Conservation (phyloP, 192 early-diverging fungal species). For the Mortierella alpina region DNA sequence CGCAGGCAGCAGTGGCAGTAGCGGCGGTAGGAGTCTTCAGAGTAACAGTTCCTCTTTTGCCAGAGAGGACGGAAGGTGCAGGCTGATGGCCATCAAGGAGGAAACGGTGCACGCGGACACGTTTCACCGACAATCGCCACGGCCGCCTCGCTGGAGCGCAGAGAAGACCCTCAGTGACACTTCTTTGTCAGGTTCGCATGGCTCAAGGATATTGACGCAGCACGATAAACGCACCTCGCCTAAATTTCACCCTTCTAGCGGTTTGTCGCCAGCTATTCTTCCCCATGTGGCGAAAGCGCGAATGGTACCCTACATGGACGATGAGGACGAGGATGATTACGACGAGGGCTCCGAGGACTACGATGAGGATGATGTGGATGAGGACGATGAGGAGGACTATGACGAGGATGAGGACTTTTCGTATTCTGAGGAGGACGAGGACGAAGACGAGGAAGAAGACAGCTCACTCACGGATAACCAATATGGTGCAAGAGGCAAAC, state of each 20-base stretch:
- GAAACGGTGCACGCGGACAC: too few species aligned
- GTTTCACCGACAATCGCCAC: too few species aligned
- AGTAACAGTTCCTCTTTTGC: conserved; percentile 1
- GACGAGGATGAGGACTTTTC: conserved; percentile 42
- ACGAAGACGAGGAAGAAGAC: conserved; percentile 32
- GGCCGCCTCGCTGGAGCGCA: neutral
- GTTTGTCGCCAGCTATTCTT: neutral
- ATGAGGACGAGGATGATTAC: conserved; percentile 22
- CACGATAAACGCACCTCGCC: too few species aligned
- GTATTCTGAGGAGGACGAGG: conserved; percentile 46
- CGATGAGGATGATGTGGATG: conserved; percentile 8
- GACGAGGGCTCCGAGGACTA: conserved; percentile 10
- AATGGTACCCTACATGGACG: conserved; percentile 24
- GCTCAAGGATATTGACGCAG: too few species aligned
- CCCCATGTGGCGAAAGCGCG: conserved; percentile 11
- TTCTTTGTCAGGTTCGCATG: neutral
- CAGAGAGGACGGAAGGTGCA: neutral
- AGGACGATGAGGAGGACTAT: conserved; percentile 21
- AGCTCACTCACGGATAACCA: conserved; percentile 11
- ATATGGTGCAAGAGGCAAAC: conserved; percentile 2
- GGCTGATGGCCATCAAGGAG: too few species aligned
- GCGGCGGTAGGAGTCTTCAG: neutral
- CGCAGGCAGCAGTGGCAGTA: neutral
- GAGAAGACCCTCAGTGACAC: neutral
- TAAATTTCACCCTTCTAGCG: too few species aligned